phyloP scores from a whole-genome alignment of 2,329 filamentous ascomycete species.

The Sporothrix curviconia region DNA sequence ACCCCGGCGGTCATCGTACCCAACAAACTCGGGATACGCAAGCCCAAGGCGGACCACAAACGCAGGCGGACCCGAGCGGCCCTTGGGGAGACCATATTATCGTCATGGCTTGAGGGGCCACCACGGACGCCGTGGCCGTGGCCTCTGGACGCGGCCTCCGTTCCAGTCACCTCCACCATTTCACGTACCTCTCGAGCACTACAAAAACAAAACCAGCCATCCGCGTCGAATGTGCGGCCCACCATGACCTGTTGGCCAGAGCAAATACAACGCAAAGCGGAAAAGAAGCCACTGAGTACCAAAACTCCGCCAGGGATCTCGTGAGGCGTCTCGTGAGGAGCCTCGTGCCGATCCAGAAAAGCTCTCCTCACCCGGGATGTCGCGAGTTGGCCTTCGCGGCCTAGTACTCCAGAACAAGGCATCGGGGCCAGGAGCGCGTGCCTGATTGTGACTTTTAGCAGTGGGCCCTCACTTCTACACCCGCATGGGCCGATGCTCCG shows the following conservation, averaged over 20 bases:
- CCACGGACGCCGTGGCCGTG: not conserved
- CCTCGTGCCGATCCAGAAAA: constrained; percentile 28
- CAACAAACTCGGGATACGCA: too few species aligned
- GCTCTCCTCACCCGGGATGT: constrained; percentile 42
- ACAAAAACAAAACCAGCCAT: constrained; percentile 26
- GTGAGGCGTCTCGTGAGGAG: too few species aligned
- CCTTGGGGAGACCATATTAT: too few species aligned
- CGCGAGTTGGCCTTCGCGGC: constrained; percentile 43
- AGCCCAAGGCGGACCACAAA: not conserved
- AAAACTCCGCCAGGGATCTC: too few species aligned
- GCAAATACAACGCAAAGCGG: too few species aligned
- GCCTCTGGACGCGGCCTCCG: not conserved
- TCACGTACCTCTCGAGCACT: constrained; percentile 9
- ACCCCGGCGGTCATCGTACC: too few species aligned
- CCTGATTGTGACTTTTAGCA: constrained; percentile 39
- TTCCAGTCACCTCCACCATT: not conserved
- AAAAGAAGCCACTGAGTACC: too few species aligned
- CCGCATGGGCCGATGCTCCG: constrained; percentile 35
- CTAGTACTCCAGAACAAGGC: constrained; percentile 34
- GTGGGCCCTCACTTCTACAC: constrained; percentile 36
- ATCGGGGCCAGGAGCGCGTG: constrained; percentile 31
- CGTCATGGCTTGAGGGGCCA: constrained; percentile 11
- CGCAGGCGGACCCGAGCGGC: too few species aligned
- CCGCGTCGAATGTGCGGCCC: constrained; percentile 32
- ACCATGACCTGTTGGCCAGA: too few species aligned